Base-by-base conservation (phyloP, 1,139 yeast species). In the Debaryomyces psychrophilus region DNA sequence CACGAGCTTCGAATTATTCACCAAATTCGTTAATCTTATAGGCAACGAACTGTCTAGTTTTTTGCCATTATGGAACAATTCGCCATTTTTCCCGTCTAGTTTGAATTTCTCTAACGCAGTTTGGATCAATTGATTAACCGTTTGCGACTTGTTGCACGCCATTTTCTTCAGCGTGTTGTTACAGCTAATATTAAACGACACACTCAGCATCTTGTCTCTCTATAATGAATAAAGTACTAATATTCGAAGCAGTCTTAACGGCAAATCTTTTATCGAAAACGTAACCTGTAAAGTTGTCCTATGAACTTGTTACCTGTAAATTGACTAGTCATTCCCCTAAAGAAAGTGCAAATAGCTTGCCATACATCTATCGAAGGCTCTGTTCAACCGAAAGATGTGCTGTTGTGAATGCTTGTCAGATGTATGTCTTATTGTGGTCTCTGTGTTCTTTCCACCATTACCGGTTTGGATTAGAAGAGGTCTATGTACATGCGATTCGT, bases 401-500 rank as follows among this genome's bases (percentile, higher is more conserved):
- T 45, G 50, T 15, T 61, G 63, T 55, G 61, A 58, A 8, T 67
- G 71, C 45, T 56, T 65, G 46, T 64, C 81, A 31, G 87, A 85
- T 61, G 71, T 83, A 45, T 60, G 81, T 8, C 75, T 85, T 35
- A 83, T 83, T 22, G 62, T 84, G 0, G 58, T 85, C 11, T 83
- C 88, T 0, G 77, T 85, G 23, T 60, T 85, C 43, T 76, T 83
- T 65, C 90, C 92, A 1, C 90, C 92, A 0, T 67, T 85, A 44
- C 88, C 90, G 0, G 90, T 85, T 18, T 79, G 84, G 78, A 75
- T 85, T 49, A 81, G 87, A 58, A 69, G 83, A 47, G 90, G 90
- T 1, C 46, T 83, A 28, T 83, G 88, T 52, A 76, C 87, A 2
- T 67, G 73, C 33, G 90, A 85, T 59, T 73, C 85, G 8, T 61